Percentiles rank a stretch among this genome's conserved stretches.
Evolutionary conservation across 805 yeast genomes (phyloP).

Genomic region (Pachysolen tannophilus): DNA sequence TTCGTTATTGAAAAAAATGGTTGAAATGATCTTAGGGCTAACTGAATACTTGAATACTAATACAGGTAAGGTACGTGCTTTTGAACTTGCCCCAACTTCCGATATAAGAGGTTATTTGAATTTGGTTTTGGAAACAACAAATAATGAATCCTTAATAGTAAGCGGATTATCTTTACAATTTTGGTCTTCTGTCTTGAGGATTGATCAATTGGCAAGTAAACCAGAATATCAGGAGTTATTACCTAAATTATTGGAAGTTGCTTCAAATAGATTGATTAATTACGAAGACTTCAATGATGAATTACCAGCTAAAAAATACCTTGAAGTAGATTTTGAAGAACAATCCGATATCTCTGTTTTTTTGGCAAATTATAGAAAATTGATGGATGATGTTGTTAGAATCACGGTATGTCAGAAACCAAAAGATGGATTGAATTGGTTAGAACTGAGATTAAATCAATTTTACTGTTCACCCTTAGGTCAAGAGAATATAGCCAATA

Average conservation of each 20-base stretch:
- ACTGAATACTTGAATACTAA: conserved; percentile 66
- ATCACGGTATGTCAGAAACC: conserved; percentile 82
- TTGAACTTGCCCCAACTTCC: conserved; percentile 27
- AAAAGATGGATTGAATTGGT: conserved; percentile 73
- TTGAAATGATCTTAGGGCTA: conserved; percentile 84
- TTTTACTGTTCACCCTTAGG: conserved; percentile 74
- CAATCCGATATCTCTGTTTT: conserved; percentile 72
- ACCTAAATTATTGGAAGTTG: conserved; percentile 63
- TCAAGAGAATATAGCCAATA: conserved; percentile 45
- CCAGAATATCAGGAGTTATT: conserved; percentile 46
- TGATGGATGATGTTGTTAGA: conserved; percentile 86
- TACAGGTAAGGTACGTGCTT: conserved; percentile 10
- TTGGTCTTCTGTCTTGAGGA: conserved; percentile 87
- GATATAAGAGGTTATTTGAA: conserved; percentile 64
- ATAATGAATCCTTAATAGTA: conserved; percentile 79
- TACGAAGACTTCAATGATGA: conserved; percentile 64
- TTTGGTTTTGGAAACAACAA: conserved; percentile 72
- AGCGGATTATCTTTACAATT: conserved; percentile 87
- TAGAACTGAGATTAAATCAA: conserved; percentile 60
- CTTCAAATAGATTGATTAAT: conserved; percentile 72
- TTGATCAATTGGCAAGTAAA: conserved; percentile 61
- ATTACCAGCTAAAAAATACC: conserved; percentile 52
- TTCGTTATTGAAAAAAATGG: conserved; percentile 78
- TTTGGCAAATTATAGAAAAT: conserved; percentile 69
- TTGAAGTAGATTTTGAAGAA: conserved; percentile 86